These are phyloP conservation scores for Gnaphalium uliginosum DNA, from an alignment of 129 eudicot species.

Conservation along the genomic window DNA sequence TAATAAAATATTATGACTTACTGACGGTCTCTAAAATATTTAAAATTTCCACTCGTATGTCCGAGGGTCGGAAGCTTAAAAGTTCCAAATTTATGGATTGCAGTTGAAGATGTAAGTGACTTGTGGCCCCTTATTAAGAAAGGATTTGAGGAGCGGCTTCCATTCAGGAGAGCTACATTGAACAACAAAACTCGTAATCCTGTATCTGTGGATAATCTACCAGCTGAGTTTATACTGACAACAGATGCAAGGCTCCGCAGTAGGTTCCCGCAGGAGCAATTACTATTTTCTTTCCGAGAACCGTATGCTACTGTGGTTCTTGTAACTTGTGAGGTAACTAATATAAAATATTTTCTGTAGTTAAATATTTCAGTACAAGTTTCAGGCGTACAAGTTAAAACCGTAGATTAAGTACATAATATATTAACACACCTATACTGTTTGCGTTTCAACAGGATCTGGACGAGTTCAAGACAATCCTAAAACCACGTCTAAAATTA, in stretches of 20 bases:
- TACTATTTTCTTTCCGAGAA: conserved; percentile 93
- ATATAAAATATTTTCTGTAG: conserved; percentile 12
- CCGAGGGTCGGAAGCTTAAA: conserved; percentile 18
- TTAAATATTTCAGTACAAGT: not conserved
- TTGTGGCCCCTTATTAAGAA: conserved; percentile 89
- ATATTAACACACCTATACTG: not conserved
- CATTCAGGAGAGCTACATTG: conserved; percentile 68
- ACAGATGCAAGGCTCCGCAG: conserved; percentile 97
- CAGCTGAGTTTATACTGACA: conserved; percentile 84
- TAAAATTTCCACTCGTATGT: not conserved
- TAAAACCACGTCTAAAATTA: conserved; percentile 92
- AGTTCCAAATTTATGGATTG: conserved; percentile 3
- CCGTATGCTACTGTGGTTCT: conserved; percentile 95
- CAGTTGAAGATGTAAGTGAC: conserved; percentile 99
- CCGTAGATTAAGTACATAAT: not conserved
- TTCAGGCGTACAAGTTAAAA: not conserved
- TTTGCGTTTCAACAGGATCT: conserved; percentile 62
- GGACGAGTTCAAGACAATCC: conserved; percentile 95
- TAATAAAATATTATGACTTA: not conserved
- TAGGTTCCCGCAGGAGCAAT: conserved; percentile 92
- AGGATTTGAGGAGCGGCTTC: conserved; percentile 81
- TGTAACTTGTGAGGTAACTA: conserved; percentile 90
- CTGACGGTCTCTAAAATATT: not conserved
- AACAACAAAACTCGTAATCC: conserved; percentile 97
- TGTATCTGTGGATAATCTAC: conserved; percentile 66